phyloP scores from a whole-genome alignment of 169 alveolate genomes.

The Plasmodium ovale region DNA sequence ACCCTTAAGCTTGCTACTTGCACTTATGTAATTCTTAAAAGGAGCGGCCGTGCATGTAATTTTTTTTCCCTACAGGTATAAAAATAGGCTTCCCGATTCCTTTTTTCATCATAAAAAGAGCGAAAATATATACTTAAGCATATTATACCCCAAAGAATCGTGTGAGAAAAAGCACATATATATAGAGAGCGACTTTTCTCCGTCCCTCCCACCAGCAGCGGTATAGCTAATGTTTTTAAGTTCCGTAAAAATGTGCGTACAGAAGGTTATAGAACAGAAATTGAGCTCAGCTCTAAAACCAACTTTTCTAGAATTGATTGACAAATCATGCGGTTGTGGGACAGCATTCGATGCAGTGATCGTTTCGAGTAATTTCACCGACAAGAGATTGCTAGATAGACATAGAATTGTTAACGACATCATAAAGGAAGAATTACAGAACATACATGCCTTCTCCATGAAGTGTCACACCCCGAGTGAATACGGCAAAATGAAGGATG shows the following conservation, averaged over 20 bases:
- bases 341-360: constrained; percentile 87
- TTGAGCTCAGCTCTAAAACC: constrained; percentile 86
- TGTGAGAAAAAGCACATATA: too few relatives aligned
- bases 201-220: too few relatives aligned
- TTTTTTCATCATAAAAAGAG: too few relatives aligned
- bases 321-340: constrained; percentile 90
- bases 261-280: constrained; percentile 82
- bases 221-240: constrained; percentile 64
- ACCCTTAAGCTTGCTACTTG: too few relatives aligned
- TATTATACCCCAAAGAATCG: too few relatives aligned
- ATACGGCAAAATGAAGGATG: constrained; percentile 79
- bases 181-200: too few relatives aligned
- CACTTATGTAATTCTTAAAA: too few relatives aligned
- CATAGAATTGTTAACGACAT: constrained; percentile 88
- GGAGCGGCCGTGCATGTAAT: too few relatives aligned
- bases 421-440: constrained; percentile 84
- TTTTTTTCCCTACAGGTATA: too few relatives aligned
- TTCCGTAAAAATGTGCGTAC: constrained; percentile 49
- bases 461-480: constrained; percentile 89
- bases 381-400: constrained; percentile 85
- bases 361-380: constrained; percentile 84
- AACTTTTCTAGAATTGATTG: constrained; percentile 83
- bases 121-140: too few relatives aligned
- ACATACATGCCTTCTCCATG: constrained; percentile 89
- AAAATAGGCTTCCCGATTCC: too few relatives aligned